Percentiles rank a stretch among this genome's conserved stretches.
phyloP scores from a whole-genome alignment of 257 asterid genomes.

The Penstemon eatonii region DNA sequence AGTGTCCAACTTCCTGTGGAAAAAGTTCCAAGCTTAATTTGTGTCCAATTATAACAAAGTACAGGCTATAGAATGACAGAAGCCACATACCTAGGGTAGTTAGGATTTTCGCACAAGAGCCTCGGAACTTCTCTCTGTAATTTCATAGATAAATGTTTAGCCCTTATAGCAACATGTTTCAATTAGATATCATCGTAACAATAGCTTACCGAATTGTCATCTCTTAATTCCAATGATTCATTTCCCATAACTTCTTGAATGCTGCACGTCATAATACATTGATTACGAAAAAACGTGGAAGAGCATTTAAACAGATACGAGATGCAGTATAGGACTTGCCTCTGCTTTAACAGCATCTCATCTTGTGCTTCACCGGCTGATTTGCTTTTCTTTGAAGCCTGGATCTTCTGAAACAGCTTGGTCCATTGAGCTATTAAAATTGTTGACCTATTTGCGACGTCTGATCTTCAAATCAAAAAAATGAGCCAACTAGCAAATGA shows the following conservation, averaged over 20 bases:
- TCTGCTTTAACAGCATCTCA: slow-evolving; percentile 84
- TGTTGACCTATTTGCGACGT: slow-evolving; percentile 93
- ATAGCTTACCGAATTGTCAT: slow-evolving; percentile 54
- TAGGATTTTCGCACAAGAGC: slow-evolving; percentile 48
- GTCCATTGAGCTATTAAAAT: slow-evolving; percentile 76
- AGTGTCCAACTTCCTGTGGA: slow-evolving; percentile 61
- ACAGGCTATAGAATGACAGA: slow-evolving; percentile 21
- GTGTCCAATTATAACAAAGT: slow-evolving; percentile 15
- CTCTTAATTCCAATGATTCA: slow-evolving; percentile 63
- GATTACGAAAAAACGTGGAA: slow-evolving; percentile 27
- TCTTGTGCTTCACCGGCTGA: slow-evolving; percentile 65
- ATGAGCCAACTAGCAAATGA: slow-evolving; percentile 53
- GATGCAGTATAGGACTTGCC: slow-evolving; percentile 48
- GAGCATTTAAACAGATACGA: background rate
- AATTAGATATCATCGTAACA: slow-evolving; percentile 17
- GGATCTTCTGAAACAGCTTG: slow-evolving; percentile 69
- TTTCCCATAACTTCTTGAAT: slow-evolving; percentile 76
- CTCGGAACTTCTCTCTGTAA: slow-evolving; percentile 60
- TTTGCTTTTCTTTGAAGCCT: slow-evolving; percentile 58
- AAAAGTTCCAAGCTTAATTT: slow-evolving; percentile 30
- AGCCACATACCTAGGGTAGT: slow-evolving; percentile 54
- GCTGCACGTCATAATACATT: slow-evolving; percentile 55
- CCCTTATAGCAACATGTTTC: slow-evolving; percentile 25
- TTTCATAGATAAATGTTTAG: slow-evolving; percentile 25
- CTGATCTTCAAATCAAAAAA: slow-evolving; percentile 89